These are phyloP conservation scores for Arthrobotrys pseudoclavata DNA, from an alignment of 2,329 filamentous ascomycete species.

Conservation along the genomic window DNA sequence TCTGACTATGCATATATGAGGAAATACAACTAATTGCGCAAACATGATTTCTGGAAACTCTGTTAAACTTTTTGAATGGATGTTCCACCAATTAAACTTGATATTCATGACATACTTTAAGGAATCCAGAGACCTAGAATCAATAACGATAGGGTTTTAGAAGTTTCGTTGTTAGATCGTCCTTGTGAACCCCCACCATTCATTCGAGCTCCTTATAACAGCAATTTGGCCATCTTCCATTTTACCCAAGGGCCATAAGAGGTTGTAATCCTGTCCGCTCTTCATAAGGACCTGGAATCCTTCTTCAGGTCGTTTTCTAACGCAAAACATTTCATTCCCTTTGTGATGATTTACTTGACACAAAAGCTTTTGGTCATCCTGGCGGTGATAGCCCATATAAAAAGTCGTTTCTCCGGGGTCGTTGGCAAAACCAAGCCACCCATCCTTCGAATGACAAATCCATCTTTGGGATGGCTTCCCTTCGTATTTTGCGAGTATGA, in stretches of 20 bases:
- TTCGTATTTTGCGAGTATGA: conserved; percentile 4
- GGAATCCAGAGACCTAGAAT: too few relatives aligned
- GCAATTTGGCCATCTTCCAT: not conserved
- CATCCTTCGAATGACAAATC: conserved; percentile 17
- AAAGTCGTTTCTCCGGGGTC: conserved; percentile 20
- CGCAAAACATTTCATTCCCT: conserved; percentile 2
- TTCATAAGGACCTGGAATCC: conserved; percentile 32
- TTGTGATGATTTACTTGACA: not conserved
- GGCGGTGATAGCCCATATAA: conserved; percentile 7
- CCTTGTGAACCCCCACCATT: conserved; percentile 42
- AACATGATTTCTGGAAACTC: too few relatives aligned
- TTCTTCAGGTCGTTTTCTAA: conserved; percentile 19
- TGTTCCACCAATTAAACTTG: too few relatives aligned
- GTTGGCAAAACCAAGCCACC: conserved; percentile 37
- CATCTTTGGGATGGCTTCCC: conserved; percentile 8
- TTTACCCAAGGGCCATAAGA: not conserved
- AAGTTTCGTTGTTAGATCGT: not conserved
- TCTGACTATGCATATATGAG: too few relatives aligned
- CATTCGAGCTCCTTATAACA: not conserved
- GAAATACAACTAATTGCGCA: too few relatives aligned
- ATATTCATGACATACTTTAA: too few relatives aligned
- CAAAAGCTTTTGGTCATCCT: not conserved
- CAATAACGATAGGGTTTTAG: too few relatives aligned
- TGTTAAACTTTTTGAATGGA: too few relatives aligned
- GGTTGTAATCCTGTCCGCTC: not conserved